Evolutionary conservation across 345 rosid genomes (phyloP).

Genomic region (Hypericum perforatum): DNA sequence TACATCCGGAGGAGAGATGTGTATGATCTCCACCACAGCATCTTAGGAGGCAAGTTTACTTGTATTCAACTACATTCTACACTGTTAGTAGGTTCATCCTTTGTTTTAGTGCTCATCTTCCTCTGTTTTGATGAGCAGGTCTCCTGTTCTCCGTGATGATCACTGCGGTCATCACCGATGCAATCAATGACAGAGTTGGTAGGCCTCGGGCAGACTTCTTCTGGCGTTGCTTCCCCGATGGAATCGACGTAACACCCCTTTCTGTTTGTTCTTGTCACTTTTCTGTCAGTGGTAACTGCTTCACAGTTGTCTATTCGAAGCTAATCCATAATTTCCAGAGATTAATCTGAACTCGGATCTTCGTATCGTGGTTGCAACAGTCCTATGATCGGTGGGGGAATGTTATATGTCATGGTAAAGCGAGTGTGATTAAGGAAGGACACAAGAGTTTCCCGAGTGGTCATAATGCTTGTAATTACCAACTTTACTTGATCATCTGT

Average conservation of each 20-base stretch:
- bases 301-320: neutral
- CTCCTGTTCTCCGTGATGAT: slow-evolving; percentile 57
- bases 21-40: slow-evolving; percentile 72
- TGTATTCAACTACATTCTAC: neutral
- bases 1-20: slow-evolving; percentile 48
- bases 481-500: too few relatives aligned
- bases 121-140: slow-evolving; percentile 21
- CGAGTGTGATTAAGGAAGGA: slow-evolving; percentile 58
- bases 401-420: slow-evolving; percentile 61
- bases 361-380: slow-evolving; percentile 13
- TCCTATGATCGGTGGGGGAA: slow-evolving; percentile 43
- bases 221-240: slow-evolving; percentile 97
- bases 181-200: slow-evolving; percentile 65
- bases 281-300: neutral
- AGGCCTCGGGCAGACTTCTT: slow-evolving; percentile 89
- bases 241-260: slow-evolving; percentile 34
- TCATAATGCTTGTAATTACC: slow-evolving; percentile 56
- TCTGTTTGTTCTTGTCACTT: neutral
- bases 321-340: neutral
- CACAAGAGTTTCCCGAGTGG: slow-evolving; percentile 89
- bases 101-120: neutral
- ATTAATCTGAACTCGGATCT: too few relatives aligned
- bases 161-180: slow-evolving; percentile 65
- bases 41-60: slow-evolving; percentile 41
- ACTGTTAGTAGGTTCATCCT: neutral